Base-by-base conservation (phyloP, 768 basidiomycete genomes). In the Lentinula boryana region DNA sequence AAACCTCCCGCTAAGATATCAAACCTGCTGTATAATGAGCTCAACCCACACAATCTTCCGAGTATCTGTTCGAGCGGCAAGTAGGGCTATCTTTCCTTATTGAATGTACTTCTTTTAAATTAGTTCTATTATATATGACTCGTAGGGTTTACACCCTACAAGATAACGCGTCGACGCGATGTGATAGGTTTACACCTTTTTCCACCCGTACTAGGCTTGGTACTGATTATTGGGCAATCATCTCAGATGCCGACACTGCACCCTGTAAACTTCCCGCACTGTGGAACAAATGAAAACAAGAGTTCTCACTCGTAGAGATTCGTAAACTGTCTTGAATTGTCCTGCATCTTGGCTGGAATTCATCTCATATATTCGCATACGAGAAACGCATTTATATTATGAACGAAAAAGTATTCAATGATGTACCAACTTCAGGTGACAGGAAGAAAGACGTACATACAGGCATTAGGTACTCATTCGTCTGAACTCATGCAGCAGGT, bases 401-500 rank as follows among this genome's bases (percentile, higher is more conserved):
- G 43, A 16, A 13, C n/a, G 0, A 16, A 44, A 18, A 4, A 44
- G 7, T 46, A 46, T 46, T 46, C 44, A 46, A 46, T n/a, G 15
- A 44, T 44, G 43, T n/a, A 16, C 18, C 44, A 46, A 23, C 16
- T 44, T 21, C 4, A 46, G 44, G 12, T 46, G 44, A 46, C 44
- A 46, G 44, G 18, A 46, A 46, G 56, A 65, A 62, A 23, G 18
- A 65, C 46, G 60, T 67, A 67, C 63, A 66, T 67, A 66, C 63
- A 66, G 56, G 58, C 55, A 55, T 23, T 33, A 40, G 8, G 36
- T 9, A 4, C 1, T 13, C 4, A n/a, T n/a, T n/a, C n/a, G n/a
- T n/a, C n/a, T n/a, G n/a, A n/a, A n/a, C n/a, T n/a, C 12, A n/a
- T 15, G 13, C 41, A 43, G 41, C 41, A 12, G 12, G 12, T 15